phyloP scores from a whole-genome alignment of 1,284 basidiomycete genomes.

The Ganoderma resinaceum region DNA sequence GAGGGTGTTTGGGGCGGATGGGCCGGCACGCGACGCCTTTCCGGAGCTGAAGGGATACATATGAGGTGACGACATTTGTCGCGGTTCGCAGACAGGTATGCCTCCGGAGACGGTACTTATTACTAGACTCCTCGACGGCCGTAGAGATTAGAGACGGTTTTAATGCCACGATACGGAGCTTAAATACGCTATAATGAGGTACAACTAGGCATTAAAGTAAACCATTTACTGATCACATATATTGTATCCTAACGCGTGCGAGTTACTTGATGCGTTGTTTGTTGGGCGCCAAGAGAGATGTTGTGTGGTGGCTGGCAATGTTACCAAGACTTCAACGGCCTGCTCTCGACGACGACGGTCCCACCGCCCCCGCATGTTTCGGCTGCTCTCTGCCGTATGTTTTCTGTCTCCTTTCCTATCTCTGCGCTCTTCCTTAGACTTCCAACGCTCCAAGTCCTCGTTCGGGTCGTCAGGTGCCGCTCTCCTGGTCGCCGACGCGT shows the following conservation, averaged over 20 bases:
- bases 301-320: background rate
- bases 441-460: conserved; percentile 41
- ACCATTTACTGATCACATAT: no score
- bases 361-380: conserved; percentile 15
- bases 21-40: conserved; percentile 39
- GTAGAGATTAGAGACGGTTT: background rate
- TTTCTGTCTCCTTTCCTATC: background rate
- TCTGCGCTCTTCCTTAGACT: conserved; percentile 30
- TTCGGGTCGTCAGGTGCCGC: conserved; percentile 18
- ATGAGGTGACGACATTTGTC: background rate
- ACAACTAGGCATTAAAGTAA: background rate
- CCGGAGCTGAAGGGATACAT: conserved; percentile 32
- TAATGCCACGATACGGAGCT: background rate
- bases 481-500: conserved; percentile 30
- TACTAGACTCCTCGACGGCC: background rate
- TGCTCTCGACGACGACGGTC: conserved; percentile 29
- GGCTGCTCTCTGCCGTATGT: conserved; percentile 12
- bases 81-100: background rate
- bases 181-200: background rate
- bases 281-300: background rate
- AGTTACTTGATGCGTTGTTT: conserved; percentile 2
- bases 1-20: conserved; percentile 40
- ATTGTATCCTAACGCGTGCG: no score
- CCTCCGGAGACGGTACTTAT: background rate
- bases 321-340: background rate